These are phyloP conservation scores for Aquilaria yunnanensis DNA, from an alignment of 345 rosid species.

Conservation along the genomic window DNA sequence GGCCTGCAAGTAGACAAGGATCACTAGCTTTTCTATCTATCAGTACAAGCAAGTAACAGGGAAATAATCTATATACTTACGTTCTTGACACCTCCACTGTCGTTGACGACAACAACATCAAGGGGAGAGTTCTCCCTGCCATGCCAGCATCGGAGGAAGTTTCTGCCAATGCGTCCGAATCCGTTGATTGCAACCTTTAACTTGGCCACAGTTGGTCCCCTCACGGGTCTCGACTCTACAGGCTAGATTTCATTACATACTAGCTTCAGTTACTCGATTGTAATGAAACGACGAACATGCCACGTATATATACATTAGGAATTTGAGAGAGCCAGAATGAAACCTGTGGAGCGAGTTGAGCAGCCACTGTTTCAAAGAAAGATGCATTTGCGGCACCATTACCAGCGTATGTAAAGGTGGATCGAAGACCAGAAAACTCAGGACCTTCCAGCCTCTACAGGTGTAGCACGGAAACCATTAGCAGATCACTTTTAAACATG, in stretches of 20 bases:
- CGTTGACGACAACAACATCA: conserved; percentile 85
- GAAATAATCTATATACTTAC: conserved; percentile 31
- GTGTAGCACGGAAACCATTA: neutral
- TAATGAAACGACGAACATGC: no score
- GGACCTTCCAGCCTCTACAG: conserved; percentile 66
- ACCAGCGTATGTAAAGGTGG: conserved; percentile 30
- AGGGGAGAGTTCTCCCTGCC: conserved; percentile 92
- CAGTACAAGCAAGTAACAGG: neutral
- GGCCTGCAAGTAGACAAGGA: conserved; percentile 43
- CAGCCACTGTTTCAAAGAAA: conserved; percentile 65
- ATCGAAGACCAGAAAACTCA: conserved; percentile 77
- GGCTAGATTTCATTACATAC: conserved; percentile 25
- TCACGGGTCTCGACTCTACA: conserved; percentile 37
- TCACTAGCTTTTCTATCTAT: neutral
- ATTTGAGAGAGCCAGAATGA: neutral
- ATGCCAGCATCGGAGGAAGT: conserved; percentile 98
- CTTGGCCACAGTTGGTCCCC: conserved; percentile 73
- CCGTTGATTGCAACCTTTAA: conserved; percentile 97
- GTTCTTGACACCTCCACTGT: conserved; percentile 98
- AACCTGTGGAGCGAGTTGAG: conserved; percentile 75
- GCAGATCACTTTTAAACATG: conserved; percentile 7
- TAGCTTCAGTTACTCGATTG: no score
- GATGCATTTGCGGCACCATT: conserved; percentile 40
- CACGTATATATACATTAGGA: no score
- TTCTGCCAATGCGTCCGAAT: conserved; percentile 96